Percentiles rank a stretch among this genome's conserved stretches.
Evolutionary conservation across 2,329 filamentous ascomycete genomes (phyloP).

Genomic region (Blumeria graminis): DNA sequence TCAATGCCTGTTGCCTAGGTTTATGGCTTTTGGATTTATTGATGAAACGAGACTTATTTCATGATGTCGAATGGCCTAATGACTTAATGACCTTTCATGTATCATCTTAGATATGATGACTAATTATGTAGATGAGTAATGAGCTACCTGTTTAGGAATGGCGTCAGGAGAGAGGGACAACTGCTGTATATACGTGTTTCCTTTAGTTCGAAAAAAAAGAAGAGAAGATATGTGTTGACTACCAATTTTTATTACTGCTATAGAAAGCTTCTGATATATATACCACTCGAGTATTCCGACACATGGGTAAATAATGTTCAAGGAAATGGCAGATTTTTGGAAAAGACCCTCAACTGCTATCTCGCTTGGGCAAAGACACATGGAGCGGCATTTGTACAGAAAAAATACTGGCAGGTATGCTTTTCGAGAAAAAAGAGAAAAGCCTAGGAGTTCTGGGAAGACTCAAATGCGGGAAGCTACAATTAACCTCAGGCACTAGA

Average conservation of each 20-base stretch:
- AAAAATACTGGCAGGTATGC: background rate
- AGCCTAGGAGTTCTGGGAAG: background rate
- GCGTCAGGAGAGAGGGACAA: too few relatives aligned
- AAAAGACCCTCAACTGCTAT: background rate
- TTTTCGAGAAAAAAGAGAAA: background rate
- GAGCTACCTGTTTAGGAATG: too few relatives aligned
- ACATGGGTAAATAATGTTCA: background rate
- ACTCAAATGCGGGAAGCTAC: background rate
- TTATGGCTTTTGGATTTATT: background rate
- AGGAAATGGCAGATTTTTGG: background rate
- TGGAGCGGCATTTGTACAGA: background rate
- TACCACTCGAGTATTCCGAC: too few relatives aligned
- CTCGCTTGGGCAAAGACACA: background rate
- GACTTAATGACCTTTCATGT: too few relatives aligned
- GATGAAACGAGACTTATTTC: background rate
- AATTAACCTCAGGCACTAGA: background rate
- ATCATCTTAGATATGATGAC: too few relatives aligned
- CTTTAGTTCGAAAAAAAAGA: too few relatives aligned
- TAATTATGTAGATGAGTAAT: too few relatives aligned
- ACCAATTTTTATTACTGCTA: too few relatives aligned
- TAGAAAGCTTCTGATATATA: too few relatives aligned
- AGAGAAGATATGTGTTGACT: too few relatives aligned
- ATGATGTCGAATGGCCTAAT: too few relatives aligned
- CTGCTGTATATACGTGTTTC: too few relatives aligned
- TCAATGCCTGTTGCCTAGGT: background rate